Evolutionary conservation across 2,329 filamentous ascomycete species (phyloP).

Genomic region (Gaeumannomyces sp.): DNA sequence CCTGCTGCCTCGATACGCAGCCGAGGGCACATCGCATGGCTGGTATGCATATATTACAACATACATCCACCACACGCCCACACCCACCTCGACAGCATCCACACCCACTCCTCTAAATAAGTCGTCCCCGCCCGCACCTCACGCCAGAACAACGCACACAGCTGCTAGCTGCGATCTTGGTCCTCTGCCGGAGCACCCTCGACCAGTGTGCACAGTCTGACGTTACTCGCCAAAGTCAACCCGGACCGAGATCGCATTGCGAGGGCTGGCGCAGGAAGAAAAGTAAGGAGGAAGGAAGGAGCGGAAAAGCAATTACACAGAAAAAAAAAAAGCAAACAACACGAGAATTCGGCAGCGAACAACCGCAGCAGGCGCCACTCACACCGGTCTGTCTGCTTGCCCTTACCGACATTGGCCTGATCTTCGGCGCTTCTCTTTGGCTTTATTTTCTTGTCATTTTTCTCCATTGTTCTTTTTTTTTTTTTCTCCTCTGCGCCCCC

Average conservation of each 20-base stretch:
- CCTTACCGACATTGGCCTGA: neutral
- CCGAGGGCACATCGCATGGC: neutral
- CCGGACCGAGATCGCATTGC: neutral
- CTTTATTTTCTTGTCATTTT: neutral
- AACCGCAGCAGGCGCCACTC: neutral
- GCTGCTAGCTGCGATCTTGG: neutral
- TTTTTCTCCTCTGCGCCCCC: neutral
- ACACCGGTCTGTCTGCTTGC: neutral
- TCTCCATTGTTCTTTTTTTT: neutral
- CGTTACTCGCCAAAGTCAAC: neutral
- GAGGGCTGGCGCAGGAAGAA: neutral
- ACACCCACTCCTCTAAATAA: constrained; percentile 2
- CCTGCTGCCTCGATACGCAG: neutral
- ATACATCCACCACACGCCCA: neutral
- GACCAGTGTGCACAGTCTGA: neutral
- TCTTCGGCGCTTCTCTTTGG: neutral
- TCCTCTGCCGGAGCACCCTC: neutral
- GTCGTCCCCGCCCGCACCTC: constrained; percentile 1
- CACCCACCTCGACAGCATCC: neutral
- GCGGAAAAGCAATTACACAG: neutral
- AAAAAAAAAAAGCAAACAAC: neutral
- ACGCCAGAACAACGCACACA: neutral
- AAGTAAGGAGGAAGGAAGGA: constrained; percentile 1
- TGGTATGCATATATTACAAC: neutral
- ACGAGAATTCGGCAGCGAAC: neutral